These are phyloP conservation scores for Saccharomycopsis hybrid DNA, from an alignment of 1,139 yeast genomes.

Conservation along the genomic window DNA sequence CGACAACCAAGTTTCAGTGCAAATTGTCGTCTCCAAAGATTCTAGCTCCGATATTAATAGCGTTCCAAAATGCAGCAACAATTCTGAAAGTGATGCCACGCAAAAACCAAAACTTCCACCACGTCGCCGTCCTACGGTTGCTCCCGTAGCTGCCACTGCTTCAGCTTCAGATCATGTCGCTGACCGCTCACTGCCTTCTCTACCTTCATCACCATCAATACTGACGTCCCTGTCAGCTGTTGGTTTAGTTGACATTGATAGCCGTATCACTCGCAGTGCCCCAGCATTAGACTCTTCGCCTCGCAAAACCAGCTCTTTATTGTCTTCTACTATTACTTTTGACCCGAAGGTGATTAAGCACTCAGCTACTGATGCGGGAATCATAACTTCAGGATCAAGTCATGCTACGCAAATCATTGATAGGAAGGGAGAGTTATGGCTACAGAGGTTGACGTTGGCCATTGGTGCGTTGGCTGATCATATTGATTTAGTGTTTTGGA, in stretches of 20 bases:
- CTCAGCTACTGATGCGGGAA: conserved; percentile 18
- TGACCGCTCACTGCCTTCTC: too few species aligned
- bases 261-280: neutral
- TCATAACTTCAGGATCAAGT: conserved; percentile 11
- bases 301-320: neutral
- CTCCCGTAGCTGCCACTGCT: too few species aligned
- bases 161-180: too few species aligned
- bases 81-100: too few species aligned
- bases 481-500: conserved; percentile 30
- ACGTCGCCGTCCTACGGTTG: too few species aligned
- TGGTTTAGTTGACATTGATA: neutral
- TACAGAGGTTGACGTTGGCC: conserved; percentile 36
- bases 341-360: conserved; percentile 7
- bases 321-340: neutral
- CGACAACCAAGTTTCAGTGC: too few species aligned
- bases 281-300: neutral
- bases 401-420: conserved; percentile 28
- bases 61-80: too few species aligned
- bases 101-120: too few species aligned
- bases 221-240: neutral
- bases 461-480: conserved; percentile 35
- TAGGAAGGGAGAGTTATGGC: conserved; percentile 44
- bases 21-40: too few species aligned
- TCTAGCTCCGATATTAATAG: too few species aligned
- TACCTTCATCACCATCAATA: neutral